A percentile compares a stretch with the other conserved stretches of the same genome.
Conservation (phyloP, 352 stramenopile species). For the Poterioochromonas sp. region DNA sequence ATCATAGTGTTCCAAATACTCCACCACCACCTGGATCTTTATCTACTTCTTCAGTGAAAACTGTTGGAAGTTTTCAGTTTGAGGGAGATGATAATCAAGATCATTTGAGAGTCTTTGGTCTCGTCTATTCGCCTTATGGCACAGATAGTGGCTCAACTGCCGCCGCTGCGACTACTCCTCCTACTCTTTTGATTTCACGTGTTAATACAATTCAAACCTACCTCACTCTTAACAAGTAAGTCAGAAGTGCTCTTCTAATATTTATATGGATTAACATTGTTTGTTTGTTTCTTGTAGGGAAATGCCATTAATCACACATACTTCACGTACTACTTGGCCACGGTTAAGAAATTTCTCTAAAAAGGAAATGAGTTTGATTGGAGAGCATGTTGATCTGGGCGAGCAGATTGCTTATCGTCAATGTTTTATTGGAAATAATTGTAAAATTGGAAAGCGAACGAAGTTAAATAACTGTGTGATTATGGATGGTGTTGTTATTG, state of each 20-base stretch:
- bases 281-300: background rate
- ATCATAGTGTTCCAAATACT: too few species aligned
- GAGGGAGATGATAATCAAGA: background rate
- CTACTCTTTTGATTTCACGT: background rate
- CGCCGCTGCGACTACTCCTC: background rate
- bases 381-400: background rate
- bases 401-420: slow-evolving; percentile 28
- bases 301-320: background rate
- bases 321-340: background rate
- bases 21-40: too few species aligned
- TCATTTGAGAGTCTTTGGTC: background rate
- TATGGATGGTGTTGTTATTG: slow-evolving; percentile 27
- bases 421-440: slow-evolving; percentile 25
- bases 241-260: background rate
- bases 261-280: background rate
- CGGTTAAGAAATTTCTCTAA: slow-evolving; percentile 6
- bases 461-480: slow-evolving; percentile 35
- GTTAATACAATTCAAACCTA: slow-evolving; percentile 12
- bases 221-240: slow-evolving; percentile 20
- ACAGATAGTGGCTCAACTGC: background rate
- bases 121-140: slow-evolving; percentile 22
- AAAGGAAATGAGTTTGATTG: slow-evolving; percentile 27
- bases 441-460: background rate
- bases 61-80: too few species aligned
- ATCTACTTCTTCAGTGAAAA: too few species aligned